A percentile compares a stretch with the other conserved stretches of the same genome.
These are phyloP conservation scores for Chlamydomonas urium DNA, from an alignment of 139 green algal species.

Conservation along the genomic window DNA sequence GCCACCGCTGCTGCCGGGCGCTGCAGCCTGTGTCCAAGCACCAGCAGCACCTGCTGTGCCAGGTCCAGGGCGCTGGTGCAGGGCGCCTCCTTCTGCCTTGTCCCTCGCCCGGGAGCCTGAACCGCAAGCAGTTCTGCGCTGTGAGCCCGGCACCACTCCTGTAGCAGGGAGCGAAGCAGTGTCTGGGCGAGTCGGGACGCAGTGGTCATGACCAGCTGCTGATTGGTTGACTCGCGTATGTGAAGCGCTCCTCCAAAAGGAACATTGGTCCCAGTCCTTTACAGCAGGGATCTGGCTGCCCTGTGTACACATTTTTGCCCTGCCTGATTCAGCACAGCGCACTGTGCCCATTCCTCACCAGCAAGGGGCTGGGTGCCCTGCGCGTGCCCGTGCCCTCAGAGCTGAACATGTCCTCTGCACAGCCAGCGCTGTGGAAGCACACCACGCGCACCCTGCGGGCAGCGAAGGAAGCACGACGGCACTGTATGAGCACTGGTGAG, in stretches of 20 bases:
- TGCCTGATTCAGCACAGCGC: too few species aligned
- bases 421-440: constrained; percentile 65
- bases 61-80: constrained; percentile 35
- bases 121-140: constrained; percentile 61
- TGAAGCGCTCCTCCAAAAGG: too few species aligned
- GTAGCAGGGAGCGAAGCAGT: constrained; percentile 1
- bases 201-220: too few species aligned
- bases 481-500: too few species aligned
- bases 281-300: too few species aligned
- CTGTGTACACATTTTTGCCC: too few species aligned
- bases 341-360: constrained; percentile 55
- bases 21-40: constrained; percentile 19
- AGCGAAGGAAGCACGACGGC: too few species aligned
- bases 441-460: constrained; percentile 52
- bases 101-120: constrained; percentile 65
- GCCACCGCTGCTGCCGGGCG: too few species aligned
- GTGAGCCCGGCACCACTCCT: constrained; percentile 68
- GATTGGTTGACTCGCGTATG: too few species aligned
- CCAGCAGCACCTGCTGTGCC: constrained; percentile 46
- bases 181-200: too few species aligned
- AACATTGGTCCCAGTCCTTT: too few species aligned
- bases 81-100: constrained; percentile 43
- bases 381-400: constrained; percentile 70
- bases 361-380: constrained; percentile 49
- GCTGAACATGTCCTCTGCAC: constrained; percentile 85